Base-by-base conservation (phyloP, 2,329 filamentous ascomycete genomes). In the Botrytis fragariae region DNA sequence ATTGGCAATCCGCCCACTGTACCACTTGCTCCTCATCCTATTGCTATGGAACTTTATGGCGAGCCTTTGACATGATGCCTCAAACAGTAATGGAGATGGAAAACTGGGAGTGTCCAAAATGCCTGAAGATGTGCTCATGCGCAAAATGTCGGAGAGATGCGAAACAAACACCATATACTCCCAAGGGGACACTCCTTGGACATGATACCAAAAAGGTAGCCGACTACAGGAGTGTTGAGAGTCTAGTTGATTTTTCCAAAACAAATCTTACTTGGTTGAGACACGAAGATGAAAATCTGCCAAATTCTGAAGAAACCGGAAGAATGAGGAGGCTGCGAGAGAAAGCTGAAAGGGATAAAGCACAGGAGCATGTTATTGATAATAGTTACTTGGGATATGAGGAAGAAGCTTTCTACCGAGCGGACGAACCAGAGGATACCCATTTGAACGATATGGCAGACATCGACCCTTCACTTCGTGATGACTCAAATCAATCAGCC, bases 31-130 rank as follows among this genome's bases (percentile, higher is more conserved):
- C 87, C 20, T 86, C 92, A 72, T 89, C 89, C 0, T 99, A 97
- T 81, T 98, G 96, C 81, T 99, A 97, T 80, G 95, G 95, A n/a
- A 92, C 92, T 25, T 86, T 99, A 2, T 98, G 94, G 83, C 88
- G 96, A 72, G 95, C 93, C 0, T 97, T 97, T 79, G 95, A 98
- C 81, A 89, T 94, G 81, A 92, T 94, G 88, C 96, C 96, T 0
- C 90, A 95, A 78, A 86, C 89, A 32, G 89, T 95, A 0, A 91
- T 98, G 87, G 91, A 97, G 80, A 87, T 93, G 76, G 88, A 91
- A 76, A 86, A 90, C 65, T 99, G 96, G 95, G 88, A 92, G 79
- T 99, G 96, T 77, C 96, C 96, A 0, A 93, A 91, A 79, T 99
- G 96, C 81, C 85, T 88, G 35, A 90, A 91, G 29, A 93, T 95